Evolutionary conservation across 2,329 filamentous ascomycete species (phyloP), one percentile per base, ranked within the genome.

Genomic region (Botrytis tulipae): DNA sequence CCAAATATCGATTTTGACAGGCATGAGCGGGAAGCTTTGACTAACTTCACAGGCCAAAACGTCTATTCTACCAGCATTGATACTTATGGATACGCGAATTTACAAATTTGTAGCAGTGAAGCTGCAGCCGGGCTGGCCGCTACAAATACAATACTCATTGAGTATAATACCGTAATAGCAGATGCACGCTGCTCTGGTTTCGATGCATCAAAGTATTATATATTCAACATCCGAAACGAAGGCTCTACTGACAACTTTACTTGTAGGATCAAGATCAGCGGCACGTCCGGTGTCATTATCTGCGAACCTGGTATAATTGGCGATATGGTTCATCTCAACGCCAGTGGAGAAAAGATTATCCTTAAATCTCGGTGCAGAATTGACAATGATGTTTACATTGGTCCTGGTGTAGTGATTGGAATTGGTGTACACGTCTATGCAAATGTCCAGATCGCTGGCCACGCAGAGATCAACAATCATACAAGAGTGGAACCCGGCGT

Each of bases 341-440:
- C 40, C 37, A 20, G 1, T 25, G 8, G 3, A 8, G 18, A 10
- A 20, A 18, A 9, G 6, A 46, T 32, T 6, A 46, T 65, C 29
- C 44, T 46, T 3, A 37, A n/a, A 65, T 0, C 42, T 4, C 0
- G 1, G 44, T 65, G 62, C 4, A 12, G 0, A 2, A 46, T 65
- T 32, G 10, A 12, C 14, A 2, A 22, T 18, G 2, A 25, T 7
- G 42, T 32, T 12, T 32, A 20, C 7, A 35, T 65, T 35, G n/a
- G 16, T 32, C 4, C n/a, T 32, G 42, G n/a, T 25, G 16, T 35
- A 65, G 18, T 65, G 9, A 29, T 65, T 32, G 62, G 18, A 35
- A 3, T 22, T 3, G 4, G 22, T 6, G n/a, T 25, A 46, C 5
- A 0, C 3, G 29, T 59, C 18, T 8, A 5, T 7, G n/a, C 0